Evolutionary conservation across 768 basidiomycete genomes (phyloP).

Genomic region (Suillus brevipes): DNA sequence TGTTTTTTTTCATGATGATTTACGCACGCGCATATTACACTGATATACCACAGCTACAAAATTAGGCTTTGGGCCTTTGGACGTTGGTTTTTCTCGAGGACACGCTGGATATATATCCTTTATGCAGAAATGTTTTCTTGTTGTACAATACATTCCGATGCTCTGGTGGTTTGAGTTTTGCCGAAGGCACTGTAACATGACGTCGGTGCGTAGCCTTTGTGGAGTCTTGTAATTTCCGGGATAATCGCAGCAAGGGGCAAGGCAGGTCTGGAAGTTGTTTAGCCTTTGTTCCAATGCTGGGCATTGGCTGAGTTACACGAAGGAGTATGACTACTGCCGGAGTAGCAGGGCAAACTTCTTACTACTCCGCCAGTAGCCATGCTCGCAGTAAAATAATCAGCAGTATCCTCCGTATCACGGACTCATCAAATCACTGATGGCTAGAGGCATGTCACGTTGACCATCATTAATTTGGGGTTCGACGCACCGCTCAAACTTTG

Average conservation of each 20-base stretch:
- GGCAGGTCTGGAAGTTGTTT: not conserved
- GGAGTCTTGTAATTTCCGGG: not conserved
- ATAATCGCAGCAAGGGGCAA: not conserved
- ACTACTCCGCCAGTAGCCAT: no score
- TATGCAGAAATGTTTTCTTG: not conserved
- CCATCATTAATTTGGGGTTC: no score
- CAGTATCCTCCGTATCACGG: no score
- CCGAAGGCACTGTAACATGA: not conserved
- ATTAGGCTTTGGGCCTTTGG: not conserved
- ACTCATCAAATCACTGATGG: no score
- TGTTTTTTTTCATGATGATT: not conserved
- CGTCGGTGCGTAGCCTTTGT: not conserved
- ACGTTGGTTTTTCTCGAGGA: not conserved
- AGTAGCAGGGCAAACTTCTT: no score
- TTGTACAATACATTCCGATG: not conserved
- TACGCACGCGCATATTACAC: not conserved
- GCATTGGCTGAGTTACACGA: no score
- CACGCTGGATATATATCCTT: not conserved
- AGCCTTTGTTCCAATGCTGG: not conserved
- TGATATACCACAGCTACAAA: not conserved
- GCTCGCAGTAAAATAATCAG: no score
- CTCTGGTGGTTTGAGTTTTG: not conserved
- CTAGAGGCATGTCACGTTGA: no score
- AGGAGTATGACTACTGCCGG: no score
- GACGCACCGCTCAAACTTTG: no score